phyloP scores from a whole-genome alignment of 805 yeast genomes.

The Ogataea nonfermentans region DNA sequence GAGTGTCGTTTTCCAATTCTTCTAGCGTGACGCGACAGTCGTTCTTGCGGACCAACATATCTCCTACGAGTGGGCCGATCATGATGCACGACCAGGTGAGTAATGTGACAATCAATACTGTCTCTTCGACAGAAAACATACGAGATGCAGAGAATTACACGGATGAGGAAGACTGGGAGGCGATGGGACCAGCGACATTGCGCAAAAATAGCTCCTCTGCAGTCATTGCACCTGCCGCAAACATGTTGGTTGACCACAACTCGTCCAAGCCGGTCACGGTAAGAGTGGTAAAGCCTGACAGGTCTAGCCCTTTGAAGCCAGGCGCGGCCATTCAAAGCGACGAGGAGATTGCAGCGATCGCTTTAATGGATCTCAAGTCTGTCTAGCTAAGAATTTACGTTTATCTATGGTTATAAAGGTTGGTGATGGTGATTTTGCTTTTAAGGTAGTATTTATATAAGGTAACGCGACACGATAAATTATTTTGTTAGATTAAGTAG shows the following conservation, averaged over 20 bases:
- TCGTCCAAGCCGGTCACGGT: conserved; percentile 13
- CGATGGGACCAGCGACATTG: conserved; percentile 76
- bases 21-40: conserved; percentile 39
- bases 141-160: conserved; percentile 54
- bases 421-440: background rate
- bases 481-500: conserved; percentile 1
- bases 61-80: conserved; percentile 28
- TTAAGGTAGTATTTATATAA: background rate
- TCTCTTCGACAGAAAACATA: conserved; percentile 22
- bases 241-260: conserved; percentile 12
- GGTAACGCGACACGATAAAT: conserved; percentile 10
- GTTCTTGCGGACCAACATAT: conserved; percentile 35
- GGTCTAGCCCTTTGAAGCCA: conserved; percentile 14
- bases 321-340: conserved; percentile 21
- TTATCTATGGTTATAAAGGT: conserved; percentile 3
- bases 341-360: conserved; percentile 37
- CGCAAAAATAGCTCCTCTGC: conserved; percentile 26
- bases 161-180: conserved; percentile 96
- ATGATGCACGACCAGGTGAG: conserved; percentile 29
- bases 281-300: conserved; percentile 18
- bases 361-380: conserved; percentile 36
- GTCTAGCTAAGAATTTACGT: conserved; percentile 13
- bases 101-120: conserved; percentile 22
- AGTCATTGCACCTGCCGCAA: conserved; percentile 22
- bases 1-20: conserved; percentile 36